Conservation (phyloP, 768 basidiomycete genomes). For the Trichaptum fuscoviolaceum region DNA sequence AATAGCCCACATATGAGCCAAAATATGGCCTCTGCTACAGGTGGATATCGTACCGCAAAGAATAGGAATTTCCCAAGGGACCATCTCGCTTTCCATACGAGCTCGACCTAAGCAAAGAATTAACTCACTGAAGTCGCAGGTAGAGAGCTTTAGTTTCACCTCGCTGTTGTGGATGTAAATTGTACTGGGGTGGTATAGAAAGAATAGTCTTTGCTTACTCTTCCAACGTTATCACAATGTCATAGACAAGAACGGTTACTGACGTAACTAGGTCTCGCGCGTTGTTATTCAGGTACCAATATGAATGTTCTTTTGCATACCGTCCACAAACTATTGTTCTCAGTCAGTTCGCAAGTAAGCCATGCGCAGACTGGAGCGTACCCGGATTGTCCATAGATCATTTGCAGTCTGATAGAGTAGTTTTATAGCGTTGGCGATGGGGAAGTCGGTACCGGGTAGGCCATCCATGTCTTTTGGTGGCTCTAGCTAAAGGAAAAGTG, state of each 20-base stretch:
- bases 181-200: not conserved
- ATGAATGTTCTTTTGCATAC: not conserved
- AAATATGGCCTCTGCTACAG: not conserved
- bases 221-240: not conserved
- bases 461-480: not conserved
- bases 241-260: not conserved
- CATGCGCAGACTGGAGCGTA: not conserved
- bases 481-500: not conserved
- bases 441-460: not conserved
- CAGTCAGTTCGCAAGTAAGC: not conserved
- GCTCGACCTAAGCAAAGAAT: not conserved
- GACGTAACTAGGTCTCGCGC: not conserved
- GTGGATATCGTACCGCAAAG: conserved; percentile 3
- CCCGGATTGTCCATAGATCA: not conserved
- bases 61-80: not conserved
- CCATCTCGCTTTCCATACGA: not conserved
- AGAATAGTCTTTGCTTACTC: not conserved
- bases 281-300: not conserved
- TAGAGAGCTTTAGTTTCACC: not conserved
- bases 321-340: not conserved
- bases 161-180: not conserved
- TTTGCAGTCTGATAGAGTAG: not conserved
- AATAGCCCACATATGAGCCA: not conserved
- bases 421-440: not conserved
- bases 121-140: not conserved